Percentiles rank a stretch among this genome's conserved stretches.
phyloP scores from a whole-genome alignment of 768 basidiomycete genomes.

The Naganishia friedmannii region DNA sequence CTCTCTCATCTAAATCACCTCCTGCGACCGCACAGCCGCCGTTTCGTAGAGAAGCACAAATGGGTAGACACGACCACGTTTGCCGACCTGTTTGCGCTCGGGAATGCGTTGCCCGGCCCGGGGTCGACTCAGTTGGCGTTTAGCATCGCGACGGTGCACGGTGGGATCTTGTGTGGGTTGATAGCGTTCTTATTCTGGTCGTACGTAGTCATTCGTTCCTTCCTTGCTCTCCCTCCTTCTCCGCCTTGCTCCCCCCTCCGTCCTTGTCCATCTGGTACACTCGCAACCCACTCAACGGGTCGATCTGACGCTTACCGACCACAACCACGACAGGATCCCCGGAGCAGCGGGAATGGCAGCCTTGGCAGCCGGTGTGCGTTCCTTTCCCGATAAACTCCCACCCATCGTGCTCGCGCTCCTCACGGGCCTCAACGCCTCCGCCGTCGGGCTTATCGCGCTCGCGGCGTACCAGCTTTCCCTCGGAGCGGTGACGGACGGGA shows the following conservation, averaged over 20 bases:
- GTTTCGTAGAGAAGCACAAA: conserved; percentile 44
- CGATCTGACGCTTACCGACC: too few species aligned
- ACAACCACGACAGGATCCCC: too few species aligned
- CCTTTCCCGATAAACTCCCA: conserved; percentile 56
- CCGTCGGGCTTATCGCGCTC: conserved; percentile 60
- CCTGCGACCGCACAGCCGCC: conserved; percentile 28
- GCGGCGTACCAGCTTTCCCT: conserved; percentile 58
- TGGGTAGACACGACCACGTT: conserved; percentile 47
- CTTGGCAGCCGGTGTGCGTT: conserved; percentile 56
- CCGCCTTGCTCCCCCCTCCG: not conserved
- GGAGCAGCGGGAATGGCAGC: conserved; percentile 58
- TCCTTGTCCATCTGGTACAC: too few species aligned
- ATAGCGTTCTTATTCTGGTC: conserved; percentile 57
- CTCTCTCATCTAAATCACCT: too few species aligned
- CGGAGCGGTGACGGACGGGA: conserved; percentile 56
- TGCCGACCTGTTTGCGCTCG: conserved; percentile 57
- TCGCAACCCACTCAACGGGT: too few species aligned
- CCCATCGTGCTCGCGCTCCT: conserved; percentile 58
- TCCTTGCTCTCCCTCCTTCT: too few species aligned
- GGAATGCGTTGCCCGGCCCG: conserved; percentile 58
- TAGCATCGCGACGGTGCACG: conserved; percentile 55
- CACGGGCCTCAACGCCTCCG: conserved; percentile 60
- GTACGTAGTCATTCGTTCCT: conserved; percentile 21
- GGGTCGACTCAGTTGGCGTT: conserved; percentile 58
- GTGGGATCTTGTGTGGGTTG: conserved; percentile 55